phyloP scores from a whole-genome alignment of 2,329 filamentous ascomycete genomes.

The Pseudocercospora musae region DNA sequence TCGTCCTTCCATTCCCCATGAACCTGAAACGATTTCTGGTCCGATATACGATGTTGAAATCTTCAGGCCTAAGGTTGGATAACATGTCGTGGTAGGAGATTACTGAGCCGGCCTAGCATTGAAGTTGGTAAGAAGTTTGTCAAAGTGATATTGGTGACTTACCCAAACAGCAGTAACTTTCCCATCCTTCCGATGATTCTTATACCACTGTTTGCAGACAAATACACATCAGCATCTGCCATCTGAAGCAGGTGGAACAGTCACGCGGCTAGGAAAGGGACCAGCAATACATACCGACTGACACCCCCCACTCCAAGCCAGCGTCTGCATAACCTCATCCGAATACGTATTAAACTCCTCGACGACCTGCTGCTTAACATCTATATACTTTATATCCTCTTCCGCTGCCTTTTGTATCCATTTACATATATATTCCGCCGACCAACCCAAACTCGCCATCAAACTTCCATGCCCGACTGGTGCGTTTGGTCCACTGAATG shows the following conservation, averaged over 20 bases:
- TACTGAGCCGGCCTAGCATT: constrained; percentile 28
- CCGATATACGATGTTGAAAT: constrained; percentile 48
- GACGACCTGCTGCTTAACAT: constrained; percentile 27
- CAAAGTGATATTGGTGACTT: too few species aligned
- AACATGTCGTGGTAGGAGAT: constrained; percentile 33
- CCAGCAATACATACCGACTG: constrained; percentile 22
- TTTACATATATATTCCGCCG: constrained; percentile 30
- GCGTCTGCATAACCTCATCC: constrained; percentile 33
- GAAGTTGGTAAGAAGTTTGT: too few species aligned
- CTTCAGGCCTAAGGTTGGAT: constrained; percentile 44
- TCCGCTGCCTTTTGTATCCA: constrained; percentile 32
- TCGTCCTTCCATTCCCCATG: constrained; percentile 50
- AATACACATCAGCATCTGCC: not conserved
- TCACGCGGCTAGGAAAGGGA: too few species aligned
- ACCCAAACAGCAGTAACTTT: constrained; percentile 33
- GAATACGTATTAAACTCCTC: constrained; percentile 33
- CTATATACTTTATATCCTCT: constrained; percentile 31
- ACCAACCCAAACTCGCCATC: constrained; percentile 28
- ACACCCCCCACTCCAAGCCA: constrained; percentile 33
- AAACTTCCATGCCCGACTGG: constrained; percentile 27
- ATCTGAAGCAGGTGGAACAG: too few species aligned
- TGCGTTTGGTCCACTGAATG: constrained; percentile 26
- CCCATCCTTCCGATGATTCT: constrained; percentile 30
- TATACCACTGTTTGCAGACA: constrained; percentile 28
- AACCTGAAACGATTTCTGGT: constrained; percentile 46